phyloP scores from a whole-genome alignment of 495 filamentous ascomycete genomes.

The Clohesyomyces aquaticus region DNA sequence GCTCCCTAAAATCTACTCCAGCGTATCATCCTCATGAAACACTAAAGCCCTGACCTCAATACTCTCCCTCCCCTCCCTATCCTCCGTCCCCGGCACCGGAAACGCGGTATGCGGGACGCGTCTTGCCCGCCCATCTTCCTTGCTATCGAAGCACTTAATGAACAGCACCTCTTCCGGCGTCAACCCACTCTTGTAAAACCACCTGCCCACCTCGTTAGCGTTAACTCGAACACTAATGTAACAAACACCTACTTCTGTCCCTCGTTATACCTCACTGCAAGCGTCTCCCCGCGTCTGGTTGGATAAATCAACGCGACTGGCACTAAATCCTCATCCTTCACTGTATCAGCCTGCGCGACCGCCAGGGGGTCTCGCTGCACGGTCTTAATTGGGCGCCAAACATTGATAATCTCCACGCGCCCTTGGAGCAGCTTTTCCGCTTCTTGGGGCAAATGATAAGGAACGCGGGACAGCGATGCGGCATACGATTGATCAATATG shows the following conservation, averaged over 20 bases:
- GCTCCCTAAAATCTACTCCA: no score
- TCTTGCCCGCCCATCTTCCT: constrained; percentile 58
- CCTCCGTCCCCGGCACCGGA: constrained; percentile 55
- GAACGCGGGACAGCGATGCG: constrained; percentile 60
- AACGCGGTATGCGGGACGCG: constrained; percentile 68
- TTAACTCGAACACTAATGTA: neutral
- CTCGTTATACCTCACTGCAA: constrained; percentile 29
- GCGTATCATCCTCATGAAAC: constrained; percentile 55
- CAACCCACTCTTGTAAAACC: constrained; percentile 46
- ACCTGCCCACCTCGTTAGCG: constrained; percentile 20
- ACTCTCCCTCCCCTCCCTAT: constrained; percentile 60
- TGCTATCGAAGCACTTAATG: constrained; percentile 74
- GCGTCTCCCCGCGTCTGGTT: constrained; percentile 38
- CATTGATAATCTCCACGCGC: constrained; percentile 72
- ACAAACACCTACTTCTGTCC: constrained; percentile 20
- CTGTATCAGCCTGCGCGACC: constrained; percentile 56
- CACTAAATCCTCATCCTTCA: constrained; percentile 38
- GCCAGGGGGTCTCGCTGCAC: constrained; percentile 66
- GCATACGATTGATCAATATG: constrained; percentile 74
- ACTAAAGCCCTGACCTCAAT: constrained; percentile 67
- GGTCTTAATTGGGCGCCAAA: constrained; percentile 71
- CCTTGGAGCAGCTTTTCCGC: constrained; percentile 61
- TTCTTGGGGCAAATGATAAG: constrained; percentile 65
- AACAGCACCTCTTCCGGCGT: constrained; percentile 64
- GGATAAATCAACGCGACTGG: constrained; percentile 38